Base-by-base conservation (phyloP, 768 basidiomycete genomes). In the Hericium erinaceus region DNA sequence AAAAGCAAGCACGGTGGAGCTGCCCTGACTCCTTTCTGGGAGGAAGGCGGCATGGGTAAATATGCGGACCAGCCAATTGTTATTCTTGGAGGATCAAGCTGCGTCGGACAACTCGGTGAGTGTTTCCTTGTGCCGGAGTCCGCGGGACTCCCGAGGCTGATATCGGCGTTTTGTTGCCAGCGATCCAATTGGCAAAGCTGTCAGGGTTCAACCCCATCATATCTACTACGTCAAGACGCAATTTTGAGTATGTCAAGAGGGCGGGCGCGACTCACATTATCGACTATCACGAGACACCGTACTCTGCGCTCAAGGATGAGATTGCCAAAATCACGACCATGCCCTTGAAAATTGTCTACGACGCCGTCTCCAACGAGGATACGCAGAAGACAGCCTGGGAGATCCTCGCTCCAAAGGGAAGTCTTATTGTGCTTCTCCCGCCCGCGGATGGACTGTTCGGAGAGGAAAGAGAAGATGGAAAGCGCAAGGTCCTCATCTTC, bases 91-190 rank as follows among this genome's bases (percentile, higher is more conserved):
- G 64, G 64, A 4, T 49, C 62, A 12, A 61, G 59, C 3, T 60
- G 58, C 26, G 61, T 64, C 11, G 64, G 64, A 39, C 62, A 63
- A 57, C 60, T 51, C 26, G 50, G 61, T 60, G 41, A n/a, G 66
- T 64, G 44, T 54, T 22, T 13, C 13, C n/a, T 50, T 16, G 12
- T 46, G 7, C 22, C 44, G 44, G 22, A n/a, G 13, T 16, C 16
- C 44, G 10, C 22, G 16, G 13, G 44, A 16, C 16, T 12, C 1
- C 13, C 16, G 9, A 33, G 9, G 12, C 13, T 18, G 26, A 6
- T 11, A 11, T n/a, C 46, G 11, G 11, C 13, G 12, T 26, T 26
- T 26, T 0, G 16, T 10, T 26, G 13, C 16, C 55, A 62, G 61
- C 56, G 0, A 59, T 62, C 6, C 61, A 62, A 52, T 44, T 62